Percentiles rank a stretch among this genome's conserved stretches.
Conservation (phyloP, 805 yeast species). For the Monosporozyma siamensis region DNA sequence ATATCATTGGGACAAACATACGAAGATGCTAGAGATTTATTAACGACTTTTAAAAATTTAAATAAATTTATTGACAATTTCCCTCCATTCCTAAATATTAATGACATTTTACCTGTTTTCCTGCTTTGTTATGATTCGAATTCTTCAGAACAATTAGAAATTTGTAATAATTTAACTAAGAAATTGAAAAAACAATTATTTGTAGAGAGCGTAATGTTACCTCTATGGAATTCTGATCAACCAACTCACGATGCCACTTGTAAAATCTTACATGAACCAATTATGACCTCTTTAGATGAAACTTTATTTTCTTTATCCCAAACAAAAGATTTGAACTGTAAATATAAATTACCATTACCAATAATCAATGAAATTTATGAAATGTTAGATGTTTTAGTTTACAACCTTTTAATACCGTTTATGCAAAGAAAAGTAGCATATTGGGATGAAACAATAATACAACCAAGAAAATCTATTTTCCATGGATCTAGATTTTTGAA, state of each 20-base stretch:
- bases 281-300: conserved; percentile 24
- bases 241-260: conserved; percentile 1
- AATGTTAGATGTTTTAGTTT: conserved; percentile 15
- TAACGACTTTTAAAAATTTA: conserved; percentile 43
- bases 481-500: conserved; percentile 54
- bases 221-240: conserved; percentile 21
- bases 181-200: conserved; percentile 35
- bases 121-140: conserved; percentile 42
- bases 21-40: conserved; percentile 47
- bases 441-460: conserved; percentile 79
- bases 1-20: conserved; percentile 25
- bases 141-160: conserved; percentile 36
- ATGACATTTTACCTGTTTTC: conserved; percentile 49
- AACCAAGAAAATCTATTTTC: conserved; percentile 68
- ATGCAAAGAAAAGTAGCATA: conserved; percentile 73
- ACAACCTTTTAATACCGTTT: conserved; percentile 48
- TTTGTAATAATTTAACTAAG: conserved; percentile 33
- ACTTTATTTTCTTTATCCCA: conserved; percentile 12
- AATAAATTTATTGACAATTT: conserved; percentile 38
- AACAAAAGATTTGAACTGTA: conserved; percentile 4
- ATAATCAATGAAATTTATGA: conserved; percentile 22
- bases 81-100: conserved; percentile 48
- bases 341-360: conserved; percentile 12
- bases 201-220: conserved; percentile 28
- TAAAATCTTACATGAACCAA: conserved; percentile 22